Conservation (phyloP, 1,284 basidiomycete species). For the Coniferiporia sulphurascens region DNA sequence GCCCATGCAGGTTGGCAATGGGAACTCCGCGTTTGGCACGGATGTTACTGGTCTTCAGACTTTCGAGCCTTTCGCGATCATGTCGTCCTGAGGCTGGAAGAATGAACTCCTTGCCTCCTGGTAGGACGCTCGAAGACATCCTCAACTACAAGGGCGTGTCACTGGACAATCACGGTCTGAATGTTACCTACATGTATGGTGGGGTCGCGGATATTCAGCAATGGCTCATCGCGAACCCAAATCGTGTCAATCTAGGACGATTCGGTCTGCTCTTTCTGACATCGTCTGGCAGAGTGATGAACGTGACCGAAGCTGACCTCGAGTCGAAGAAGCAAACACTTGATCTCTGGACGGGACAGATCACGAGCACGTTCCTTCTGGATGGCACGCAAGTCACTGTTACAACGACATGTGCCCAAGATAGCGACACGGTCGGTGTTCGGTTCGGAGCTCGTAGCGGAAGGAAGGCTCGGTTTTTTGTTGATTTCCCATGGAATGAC, state of each 20-base stretch:
- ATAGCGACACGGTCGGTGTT: constrained; percentile 41
- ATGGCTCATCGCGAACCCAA: constrained; percentile 56
- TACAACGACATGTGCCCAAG: constrained; percentile 37
- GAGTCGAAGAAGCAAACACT: constrained; percentile 36
- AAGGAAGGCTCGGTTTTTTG: constrained; percentile 43
- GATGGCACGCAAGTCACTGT: constrained; percentile 35
- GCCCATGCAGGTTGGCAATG: constrained; percentile 58
- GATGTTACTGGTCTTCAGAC: constrained; percentile 57
- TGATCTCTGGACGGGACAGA: constrained; percentile 51
- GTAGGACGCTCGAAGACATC: constrained; percentile 39
- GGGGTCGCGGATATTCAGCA: constrained; percentile 43
- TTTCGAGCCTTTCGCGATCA: constrained; percentile 48
- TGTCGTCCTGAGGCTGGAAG: constrained; percentile 61
- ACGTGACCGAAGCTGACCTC: constrained; percentile 39
- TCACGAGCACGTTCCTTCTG: constrained; percentile 42
- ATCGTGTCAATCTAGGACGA: constrained; percentile 50
- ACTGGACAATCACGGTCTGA: constrained; percentile 46
- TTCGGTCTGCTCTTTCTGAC: constrained; percentile 43
- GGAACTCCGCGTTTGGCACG: constrained; percentile 56
- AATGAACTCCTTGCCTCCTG: constrained; percentile 49
- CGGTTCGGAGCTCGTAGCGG: constrained; percentile 35
- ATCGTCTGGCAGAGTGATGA: constrained; percentile 25
- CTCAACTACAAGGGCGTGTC: constrained; percentile 45
- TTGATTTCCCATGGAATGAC: constrained; percentile 64
- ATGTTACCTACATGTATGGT: constrained; percentile 50